Conservation (phyloP, 1,284 basidiomycete genomes). For the Cerioporus squamosus region DNA sequence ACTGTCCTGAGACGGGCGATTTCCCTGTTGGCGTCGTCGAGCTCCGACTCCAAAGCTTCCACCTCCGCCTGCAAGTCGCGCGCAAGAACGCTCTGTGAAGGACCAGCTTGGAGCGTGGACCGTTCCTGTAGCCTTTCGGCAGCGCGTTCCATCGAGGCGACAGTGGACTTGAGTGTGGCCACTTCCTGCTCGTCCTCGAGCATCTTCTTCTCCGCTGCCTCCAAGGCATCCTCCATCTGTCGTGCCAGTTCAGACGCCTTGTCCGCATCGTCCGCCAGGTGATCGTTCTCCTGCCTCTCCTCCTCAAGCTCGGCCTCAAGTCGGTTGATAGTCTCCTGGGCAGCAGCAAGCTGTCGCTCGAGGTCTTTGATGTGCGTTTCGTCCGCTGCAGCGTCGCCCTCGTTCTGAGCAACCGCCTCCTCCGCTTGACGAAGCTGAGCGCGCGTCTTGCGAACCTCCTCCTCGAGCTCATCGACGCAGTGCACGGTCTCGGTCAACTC, state of each 20-base stretch:
- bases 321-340: slow-evolving; percentile 50
- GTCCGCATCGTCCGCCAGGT: slow-evolving; percentile 55
- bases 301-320: slow-evolving; percentile 50
- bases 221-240: slow-evolving; percentile 75
- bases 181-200: slow-evolving; percentile 59
- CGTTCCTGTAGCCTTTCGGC: slow-evolving; percentile 49
- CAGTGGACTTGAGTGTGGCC: slow-evolving; percentile 52
- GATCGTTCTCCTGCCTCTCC: slow-evolving; percentile 50
- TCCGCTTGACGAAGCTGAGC: slow-evolving; percentile 49
- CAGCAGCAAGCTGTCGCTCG: slow-evolving; percentile 52
- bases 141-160: slow-evolving; percentile 63
- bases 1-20: slow-evolving; percentile 75
- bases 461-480: slow-evolving; percentile 29
- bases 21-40: slow-evolving; percentile 82
- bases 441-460: slow-evolving; percentile 34
- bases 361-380: slow-evolving; percentile 54
- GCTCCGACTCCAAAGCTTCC: slow-evolving; percentile 71
- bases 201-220: slow-evolving; percentile 71
- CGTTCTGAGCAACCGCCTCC: slow-evolving; percentile 56
- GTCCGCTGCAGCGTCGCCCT: slow-evolving; percentile 52
- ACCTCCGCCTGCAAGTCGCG: slow-evolving; percentile 53
- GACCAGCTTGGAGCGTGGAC: slow-evolving; percentile 39
- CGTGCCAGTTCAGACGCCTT: slow-evolving; percentile 55
- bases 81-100: slow-evolving; percentile 37
- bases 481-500: slow-evolving; percentile 28